Percentiles rank a stretch among this genome's conserved stretches.
Conservation (phyloP, 805 yeast genomes). For the Candida ipomoeae region DNA sequence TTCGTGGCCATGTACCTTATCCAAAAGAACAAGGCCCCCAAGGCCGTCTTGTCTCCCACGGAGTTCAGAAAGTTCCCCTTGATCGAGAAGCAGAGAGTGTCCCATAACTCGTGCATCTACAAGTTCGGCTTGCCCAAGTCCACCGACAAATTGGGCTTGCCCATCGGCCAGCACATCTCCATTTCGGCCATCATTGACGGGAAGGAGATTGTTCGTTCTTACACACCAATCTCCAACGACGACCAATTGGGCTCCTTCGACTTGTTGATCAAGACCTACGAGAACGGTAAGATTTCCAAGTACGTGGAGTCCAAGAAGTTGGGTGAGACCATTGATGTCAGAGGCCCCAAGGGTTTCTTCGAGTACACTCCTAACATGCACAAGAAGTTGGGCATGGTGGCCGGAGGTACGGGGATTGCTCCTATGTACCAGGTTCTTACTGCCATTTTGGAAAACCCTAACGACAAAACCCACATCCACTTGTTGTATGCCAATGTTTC, state of each 20-base stretch:
- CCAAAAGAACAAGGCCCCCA: slow-evolving; percentile 32
- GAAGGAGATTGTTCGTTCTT: slow-evolving; percentile 78
- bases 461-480: slow-evolving; percentile 70
- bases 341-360: slow-evolving; percentile 91
- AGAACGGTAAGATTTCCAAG: slow-evolving; percentile 78
- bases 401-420: slow-evolving; percentile 96
- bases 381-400: slow-evolving; percentile 76
- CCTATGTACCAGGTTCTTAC: slow-evolving; percentile 93
- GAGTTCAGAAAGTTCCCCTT: slow-evolving; percentile 76
- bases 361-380: slow-evolving; percentile 78
- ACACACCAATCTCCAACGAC: slow-evolving; percentile 85
- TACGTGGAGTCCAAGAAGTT: slow-evolving; percentile 65
- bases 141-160: slow-evolving; percentile 75
- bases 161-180: slow-evolving; percentile 91
- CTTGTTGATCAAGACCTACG: slow-evolving; percentile 79
- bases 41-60: slow-evolving; percentile 59
- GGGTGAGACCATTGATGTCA: slow-evolving; percentile 73
- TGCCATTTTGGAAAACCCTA: slow-evolving; percentile 71
- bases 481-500: slow-evolving; percentile 79
- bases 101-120: slow-evolving; percentile 79
- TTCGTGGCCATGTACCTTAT: slow-evolving; percentile 32
- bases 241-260: slow-evolving; percentile 80
- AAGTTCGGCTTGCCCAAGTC: slow-evolving; percentile 78
- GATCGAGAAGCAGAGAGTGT: slow-evolving; percentile 66
- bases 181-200: slow-evolving; percentile 73